Evolutionary conservation across 2,329 filamentous ascomycete genomes (phyloP).

Genomic region (Aspergillus pseudoglaucus): DNA sequence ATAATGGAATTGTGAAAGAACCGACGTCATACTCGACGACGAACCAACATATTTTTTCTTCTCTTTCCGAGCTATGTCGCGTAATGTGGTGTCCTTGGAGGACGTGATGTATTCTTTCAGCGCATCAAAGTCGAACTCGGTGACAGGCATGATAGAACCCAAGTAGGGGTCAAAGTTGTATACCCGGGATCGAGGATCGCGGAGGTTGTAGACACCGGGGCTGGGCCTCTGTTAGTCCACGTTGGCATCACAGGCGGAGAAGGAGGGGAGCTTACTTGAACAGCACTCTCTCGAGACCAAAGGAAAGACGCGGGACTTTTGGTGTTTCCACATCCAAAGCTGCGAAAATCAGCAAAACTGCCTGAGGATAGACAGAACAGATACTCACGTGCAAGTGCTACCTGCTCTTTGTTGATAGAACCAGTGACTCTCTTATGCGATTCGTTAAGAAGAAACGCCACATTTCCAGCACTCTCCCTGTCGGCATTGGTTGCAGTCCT

Average conservation of each 20-base stretch:
- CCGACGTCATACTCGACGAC: conserved; percentile 90
- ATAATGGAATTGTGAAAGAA: conserved; percentile 86
- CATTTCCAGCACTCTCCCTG: conserved; percentile 1
- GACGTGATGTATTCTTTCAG: conserved; percentile 86
- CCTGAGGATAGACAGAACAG: neutral
- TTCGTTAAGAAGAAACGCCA: conserved; percentile 9
- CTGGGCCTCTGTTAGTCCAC: conserved; percentile 18
- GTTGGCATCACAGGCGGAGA: neutral
- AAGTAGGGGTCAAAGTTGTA: conserved; percentile 98
- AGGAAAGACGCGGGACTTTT: conserved; percentile 57
- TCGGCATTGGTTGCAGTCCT: neutral
- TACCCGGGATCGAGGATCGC: conserved; percentile 78
- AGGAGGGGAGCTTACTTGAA: conserved; percentile 60
- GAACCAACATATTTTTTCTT: conserved; percentile 83
- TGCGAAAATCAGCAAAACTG: conserved; percentile 10
- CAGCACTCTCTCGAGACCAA: conserved; percentile 79
- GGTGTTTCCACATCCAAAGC: conserved; percentile 41
- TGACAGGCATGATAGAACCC: conserved; percentile 83
- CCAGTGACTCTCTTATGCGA: conserved; percentile 10
- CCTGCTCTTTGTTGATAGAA: conserved; percentile 5
- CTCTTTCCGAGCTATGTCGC: conserved; percentile 59
- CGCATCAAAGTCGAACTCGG: conserved; percentile 85
- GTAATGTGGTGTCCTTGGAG: conserved; percentile 69
- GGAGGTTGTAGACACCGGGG: conserved; percentile 81
- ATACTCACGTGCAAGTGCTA: conserved; percentile 15